A percentile compares a stretch with the other conserved stretches of the same genome.
These are phyloP conservation scores for Echinochloa phyllopogon DNA, from an alignment of 176 grass and related monocot genomes.

Conservation along the genomic window DNA sequence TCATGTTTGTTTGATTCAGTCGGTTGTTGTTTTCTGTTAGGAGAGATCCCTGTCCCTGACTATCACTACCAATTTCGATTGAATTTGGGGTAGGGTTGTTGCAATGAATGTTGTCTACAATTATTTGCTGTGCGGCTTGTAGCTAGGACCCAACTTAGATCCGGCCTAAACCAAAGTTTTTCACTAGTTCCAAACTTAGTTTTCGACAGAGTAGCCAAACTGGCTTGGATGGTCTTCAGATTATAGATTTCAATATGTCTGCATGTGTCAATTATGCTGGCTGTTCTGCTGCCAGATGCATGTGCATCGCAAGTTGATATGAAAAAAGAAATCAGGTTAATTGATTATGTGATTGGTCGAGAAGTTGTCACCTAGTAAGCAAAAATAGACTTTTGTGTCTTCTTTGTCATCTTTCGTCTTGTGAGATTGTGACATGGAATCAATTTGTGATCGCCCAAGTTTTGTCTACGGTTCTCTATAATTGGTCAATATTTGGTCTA, in stretches of 20 bases:
- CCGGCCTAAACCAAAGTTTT: neutral
- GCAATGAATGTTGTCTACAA: neutral
- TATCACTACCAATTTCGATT: neutral
- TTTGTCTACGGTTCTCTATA: neutral
- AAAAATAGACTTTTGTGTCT: neutral
- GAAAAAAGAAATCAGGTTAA: neutral
- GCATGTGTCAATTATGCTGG: neutral
- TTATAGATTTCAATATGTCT: neutral
- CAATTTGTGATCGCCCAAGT: neutral
- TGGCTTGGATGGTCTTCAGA: neutral
- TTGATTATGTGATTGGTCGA: constrained; percentile 10
- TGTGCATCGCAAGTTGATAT: neutral
- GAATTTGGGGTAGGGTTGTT: neutral
- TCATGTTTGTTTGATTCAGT: neutral
- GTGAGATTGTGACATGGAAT: neutral
- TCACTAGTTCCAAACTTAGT: neutral
- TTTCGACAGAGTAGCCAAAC: neutral
- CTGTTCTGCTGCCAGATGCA: constrained; percentile 4
- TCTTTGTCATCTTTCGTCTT: neutral
- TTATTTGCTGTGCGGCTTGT: neutral
- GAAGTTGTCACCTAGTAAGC: neutral
- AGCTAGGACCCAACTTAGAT: neutral
- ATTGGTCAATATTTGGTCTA: constrained; percentile 11
- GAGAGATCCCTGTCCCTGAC: neutral
- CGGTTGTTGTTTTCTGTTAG: neutral